Percentiles rank a stretch among this genome's conserved stretches.
phyloP scores from a whole-genome alignment of 2,329 filamentous ascomycete genomes.

The Nothomitra cinnamomea region DNA sequence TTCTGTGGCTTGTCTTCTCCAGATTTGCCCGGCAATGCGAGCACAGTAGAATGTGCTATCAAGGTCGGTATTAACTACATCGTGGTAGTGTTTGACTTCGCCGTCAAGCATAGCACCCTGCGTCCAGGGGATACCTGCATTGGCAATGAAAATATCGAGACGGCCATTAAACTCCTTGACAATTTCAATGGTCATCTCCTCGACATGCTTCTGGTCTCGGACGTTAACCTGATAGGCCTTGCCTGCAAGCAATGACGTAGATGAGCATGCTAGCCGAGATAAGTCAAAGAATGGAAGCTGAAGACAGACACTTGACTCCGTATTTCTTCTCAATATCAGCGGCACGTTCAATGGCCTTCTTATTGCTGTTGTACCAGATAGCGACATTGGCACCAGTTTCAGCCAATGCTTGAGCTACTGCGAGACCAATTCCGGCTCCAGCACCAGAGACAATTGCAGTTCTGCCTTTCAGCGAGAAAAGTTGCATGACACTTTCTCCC shows the following conservation, averaged over 20 bases:
- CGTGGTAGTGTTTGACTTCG: conserved; percentile 43
- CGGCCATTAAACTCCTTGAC: conserved; percentile 52
- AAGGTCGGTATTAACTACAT: conserved; percentile 54
- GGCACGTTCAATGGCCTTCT: conserved; percentile 43
- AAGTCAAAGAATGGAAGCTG: neutral
- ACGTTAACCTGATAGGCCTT: conserved; percentile 33
- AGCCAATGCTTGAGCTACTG: conserved; percentile 45
- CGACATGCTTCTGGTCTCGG: conserved; percentile 24
- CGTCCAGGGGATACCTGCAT: conserved; percentile 60
- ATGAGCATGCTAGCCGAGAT: neutral
- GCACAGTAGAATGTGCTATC: conserved; percentile 68
- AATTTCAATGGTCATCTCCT: conserved; percentile 24
- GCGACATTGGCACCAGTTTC: conserved; percentile 58
- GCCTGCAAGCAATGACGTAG: conserved; percentile 16
- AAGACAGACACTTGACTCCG: conserved; percentile 45
- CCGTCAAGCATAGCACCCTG: conserved; percentile 51
- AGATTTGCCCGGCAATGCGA: conserved; percentile 50
- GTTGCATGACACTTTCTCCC: conserved; percentile 37
- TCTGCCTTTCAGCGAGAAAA: conserved; percentile 53
- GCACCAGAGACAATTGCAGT: conserved; percentile 56
- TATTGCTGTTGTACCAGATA: conserved; percentile 56
- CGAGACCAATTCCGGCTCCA: conserved; percentile 51
- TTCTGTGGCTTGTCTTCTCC: conserved; percentile 51
- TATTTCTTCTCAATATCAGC: conserved; percentile 46
- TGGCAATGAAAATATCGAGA: conserved; percentile 64